Evolutionary conservation across 1,284 basidiomycete species (phyloP).

Genomic region (Phellinidium pouzarii): DNA sequence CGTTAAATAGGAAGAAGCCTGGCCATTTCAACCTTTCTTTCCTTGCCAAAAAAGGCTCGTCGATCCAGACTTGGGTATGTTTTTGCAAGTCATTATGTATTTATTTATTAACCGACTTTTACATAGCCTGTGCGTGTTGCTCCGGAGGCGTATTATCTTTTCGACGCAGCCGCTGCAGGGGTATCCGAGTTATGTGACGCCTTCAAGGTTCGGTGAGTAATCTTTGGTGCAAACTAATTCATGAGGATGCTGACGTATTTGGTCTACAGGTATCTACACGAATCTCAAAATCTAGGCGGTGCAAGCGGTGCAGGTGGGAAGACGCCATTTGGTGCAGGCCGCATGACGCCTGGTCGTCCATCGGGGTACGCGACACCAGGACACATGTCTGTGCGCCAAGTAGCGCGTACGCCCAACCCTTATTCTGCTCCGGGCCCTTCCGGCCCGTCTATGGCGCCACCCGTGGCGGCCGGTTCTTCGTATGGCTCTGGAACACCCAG

Average conservation of each 20-base stretch:
- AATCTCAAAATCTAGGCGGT: slow-evolving; percentile 58
- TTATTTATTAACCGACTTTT: slow-evolving; percentile 10
- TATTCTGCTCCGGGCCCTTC: slow-evolving; percentile 36
- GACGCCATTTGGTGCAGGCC: slow-evolving; percentile 71
- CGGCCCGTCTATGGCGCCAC: slow-evolving; percentile 8
- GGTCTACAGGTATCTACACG: slow-evolving; percentile 60
- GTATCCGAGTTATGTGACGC: slow-evolving; percentile 91
- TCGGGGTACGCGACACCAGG: slow-evolving; percentile 68
- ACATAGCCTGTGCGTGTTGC: slow-evolving; percentile 81
- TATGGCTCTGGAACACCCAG: slow-evolving; percentile 4
- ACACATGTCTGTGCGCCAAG: slow-evolving; percentile 63
- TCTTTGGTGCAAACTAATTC: slow-evolving; percentile 5
- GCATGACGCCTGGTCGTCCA: slow-evolving; percentile 49
- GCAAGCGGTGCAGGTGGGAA: slow-evolving; percentile 57
- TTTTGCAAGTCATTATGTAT: neutral
- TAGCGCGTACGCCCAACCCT: slow-evolving; percentile 68
- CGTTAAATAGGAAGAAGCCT: slow-evolving; percentile 82
- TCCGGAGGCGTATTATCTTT: slow-evolving; percentile 86
- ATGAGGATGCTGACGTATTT: slow-evolving; percentile 15
- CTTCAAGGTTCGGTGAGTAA: slow-evolving; percentile 82
- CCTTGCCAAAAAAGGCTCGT: slow-evolving; percentile 84
- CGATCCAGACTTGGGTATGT: slow-evolving; percentile 87
- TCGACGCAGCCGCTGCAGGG: slow-evolving; percentile 81
- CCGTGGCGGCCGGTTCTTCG: slow-evolving; percentile 4
- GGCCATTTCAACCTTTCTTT: slow-evolving; percentile 95